Evolutionary conservation across 129 eudicot species (phyloP).

Genomic region (sunflower (Helianthus annuus)): HanXRQr2.0-SUNRISE NC_035436.2:175035843-175036342

Average conservation of each 20-base stretch:
- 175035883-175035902: too few species aligned
- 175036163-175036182: constrained; percentile 32
- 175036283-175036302: constrained; percentile 43
- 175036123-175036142: constrained; percentile 34
- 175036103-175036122: constrained; percentile 48
- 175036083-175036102: constrained; percentile 64
- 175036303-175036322: constrained; percentile 40
- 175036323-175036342: constrained; percentile 32
- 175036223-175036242: constrained; percentile 57
- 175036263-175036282: constrained; percentile 52
- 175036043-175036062: neutral
- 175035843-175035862: too few species aligned
- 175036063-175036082: constrained; percentile 39
- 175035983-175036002: too few species aligned
- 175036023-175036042: neutral
- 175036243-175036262: constrained; percentile 58
- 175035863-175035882: too few species aligned
- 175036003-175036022: too few species aligned
- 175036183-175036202: constrained; percentile 73
- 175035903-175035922: too few species aligned
- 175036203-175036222: constrained; percentile 59
- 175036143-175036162: constrained; percentile 37
- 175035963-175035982: too few species aligned
- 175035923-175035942: too few species aligned
- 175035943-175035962: too few species aligned